Evolutionary conservation across 352 stramenopile species (phyloP).

Genomic region (Globisporangium cylindrosporum): DNA sequence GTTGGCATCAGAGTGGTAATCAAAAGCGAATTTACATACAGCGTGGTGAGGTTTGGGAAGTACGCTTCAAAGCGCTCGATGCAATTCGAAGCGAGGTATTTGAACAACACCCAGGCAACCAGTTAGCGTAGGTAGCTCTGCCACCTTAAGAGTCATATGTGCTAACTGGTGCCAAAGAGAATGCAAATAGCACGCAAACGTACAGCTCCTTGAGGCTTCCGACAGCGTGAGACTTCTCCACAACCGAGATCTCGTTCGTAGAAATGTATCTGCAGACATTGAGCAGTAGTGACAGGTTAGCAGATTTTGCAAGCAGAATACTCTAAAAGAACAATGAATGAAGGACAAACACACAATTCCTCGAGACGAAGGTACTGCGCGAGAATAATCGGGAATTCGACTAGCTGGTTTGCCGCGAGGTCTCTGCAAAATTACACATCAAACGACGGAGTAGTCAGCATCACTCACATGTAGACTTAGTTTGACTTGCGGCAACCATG

Average conservation of each 20-base stretch:
- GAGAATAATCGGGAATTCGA: background rate
- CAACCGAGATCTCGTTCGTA: slow-evolving; percentile 14
- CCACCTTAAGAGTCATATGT: too few species aligned
- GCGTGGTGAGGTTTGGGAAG: slow-evolving; percentile 20
- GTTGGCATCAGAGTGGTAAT: too few species aligned
- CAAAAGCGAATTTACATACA: slow-evolving; percentile 17
- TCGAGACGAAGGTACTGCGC: background rate
- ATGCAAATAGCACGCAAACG: background rate
- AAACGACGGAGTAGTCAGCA: background rate
- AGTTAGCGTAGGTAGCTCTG: background rate
- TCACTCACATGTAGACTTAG: too few species aligned
- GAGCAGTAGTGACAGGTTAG: background rate
- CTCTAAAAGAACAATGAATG: too few species aligned
- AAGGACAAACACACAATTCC: background rate
- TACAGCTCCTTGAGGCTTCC: slow-evolving; percentile 23
- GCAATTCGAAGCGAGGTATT: slow-evolving; percentile 24
- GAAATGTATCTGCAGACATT: background rate
- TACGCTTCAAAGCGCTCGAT: slow-evolving; percentile 22
- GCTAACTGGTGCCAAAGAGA: background rate
- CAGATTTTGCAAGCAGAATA: background rate
- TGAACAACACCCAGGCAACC: slow-evolving; percentile 7
- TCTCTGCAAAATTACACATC: background rate
- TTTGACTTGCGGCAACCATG: background rate
- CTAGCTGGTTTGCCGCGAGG: background rate
- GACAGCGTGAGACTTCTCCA: slow-evolving; percentile 14